These are phyloP conservation scores for Leishmania amazonensis DNA, from an alignment of 208 protist species.

Conservation along the genomic window DNA sequence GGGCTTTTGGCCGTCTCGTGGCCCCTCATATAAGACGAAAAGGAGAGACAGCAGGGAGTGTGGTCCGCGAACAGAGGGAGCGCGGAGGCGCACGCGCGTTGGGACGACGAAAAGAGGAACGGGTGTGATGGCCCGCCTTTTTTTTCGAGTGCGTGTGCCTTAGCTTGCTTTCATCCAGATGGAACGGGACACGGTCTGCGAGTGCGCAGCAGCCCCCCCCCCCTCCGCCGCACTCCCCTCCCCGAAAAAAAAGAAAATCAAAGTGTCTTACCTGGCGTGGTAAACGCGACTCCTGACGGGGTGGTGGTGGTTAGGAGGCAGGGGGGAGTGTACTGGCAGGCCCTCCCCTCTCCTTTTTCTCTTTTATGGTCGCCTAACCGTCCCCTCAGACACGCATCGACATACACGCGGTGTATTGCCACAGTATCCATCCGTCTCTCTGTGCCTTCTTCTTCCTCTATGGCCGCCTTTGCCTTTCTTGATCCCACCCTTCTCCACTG, in stretches of 20 bases:
- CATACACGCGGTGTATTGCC: not conserved
- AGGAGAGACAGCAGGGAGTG: not conserved
- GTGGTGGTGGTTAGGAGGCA: not conserved
- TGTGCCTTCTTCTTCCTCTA: not conserved
- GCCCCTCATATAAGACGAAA: not conserved
- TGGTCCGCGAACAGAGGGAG: not conserved
- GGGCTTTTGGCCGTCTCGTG: not conserved
- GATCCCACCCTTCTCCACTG: not conserved
- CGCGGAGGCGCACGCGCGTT: not conserved
- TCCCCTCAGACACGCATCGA: not conserved
- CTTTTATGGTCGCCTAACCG: not conserved
- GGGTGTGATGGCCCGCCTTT: not conserved
- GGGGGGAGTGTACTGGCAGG: not conserved
- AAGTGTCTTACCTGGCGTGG: not conserved
- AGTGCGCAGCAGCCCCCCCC: not conserved
- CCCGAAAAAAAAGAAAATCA: too few relatives aligned
- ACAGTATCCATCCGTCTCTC: not conserved
- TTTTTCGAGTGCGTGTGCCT: not conserved
- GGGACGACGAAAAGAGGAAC: not conserved
- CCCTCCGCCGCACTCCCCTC: too few relatives aligned
- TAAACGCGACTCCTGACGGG: not conserved
- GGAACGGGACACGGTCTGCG: not conserved
- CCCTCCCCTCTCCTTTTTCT: not conserved
- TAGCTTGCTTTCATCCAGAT: not conserved
- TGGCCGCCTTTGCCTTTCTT: too few relatives aligned